Base-by-base conservation (phyloP, 495 filamentous ascomycete genomes). In the Talaromyces wortmannii region DNA sequence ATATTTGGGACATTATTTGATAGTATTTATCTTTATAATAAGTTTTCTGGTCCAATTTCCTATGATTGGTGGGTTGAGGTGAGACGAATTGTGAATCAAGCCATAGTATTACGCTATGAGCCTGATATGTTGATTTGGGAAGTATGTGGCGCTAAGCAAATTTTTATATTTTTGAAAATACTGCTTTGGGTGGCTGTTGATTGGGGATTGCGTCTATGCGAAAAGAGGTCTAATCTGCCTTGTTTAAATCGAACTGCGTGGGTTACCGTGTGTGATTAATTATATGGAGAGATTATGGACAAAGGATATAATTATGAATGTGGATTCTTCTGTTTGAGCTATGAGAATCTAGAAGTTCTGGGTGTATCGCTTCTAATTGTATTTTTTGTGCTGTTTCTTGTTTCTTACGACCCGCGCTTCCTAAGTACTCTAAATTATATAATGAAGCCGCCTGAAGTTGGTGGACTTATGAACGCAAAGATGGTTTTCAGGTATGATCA, bases 111-210 rank as follows among this genome's bases (percentile, higher is more conserved):
- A 32, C 65, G 71, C 32, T 48, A 68, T 66, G 75, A 84, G 45
- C 81, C 83, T 16, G 86, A 89, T 66, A 88, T 87, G 84, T 86
- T 83, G 12, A 89, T 89, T 61, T 89, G 86, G 86, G 86, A 89
- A 63, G 85, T 87, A 18, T 79, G 86, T 49, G 85, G 84, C 48
- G 71, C 82, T 55, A 83, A 84, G 65, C 84, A 89, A 61, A 80
- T 87, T 63, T 89, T 88, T 57, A 76, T 83, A 45, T 89, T 87
- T 65, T 85, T 81, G 10, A 85, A 88, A 60, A 77, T 89, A 56
- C 86, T 88, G 83, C 71, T 89, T 17, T 89, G 86, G 86, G 86
- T 89, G 5, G 84, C 85, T 43, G 75, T 89, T 48, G 86, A 88
- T 63, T 82, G 86, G 10, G 86, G 82, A 7, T 65, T 89, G 16